A percentile compares a stretch with the other conserved stretches of the same genome.
These are phyloP conservation scores for Blastocystis sp. DNA, from an alignment of 352 stramenopile species.

Conservation along the genomic window DNA sequence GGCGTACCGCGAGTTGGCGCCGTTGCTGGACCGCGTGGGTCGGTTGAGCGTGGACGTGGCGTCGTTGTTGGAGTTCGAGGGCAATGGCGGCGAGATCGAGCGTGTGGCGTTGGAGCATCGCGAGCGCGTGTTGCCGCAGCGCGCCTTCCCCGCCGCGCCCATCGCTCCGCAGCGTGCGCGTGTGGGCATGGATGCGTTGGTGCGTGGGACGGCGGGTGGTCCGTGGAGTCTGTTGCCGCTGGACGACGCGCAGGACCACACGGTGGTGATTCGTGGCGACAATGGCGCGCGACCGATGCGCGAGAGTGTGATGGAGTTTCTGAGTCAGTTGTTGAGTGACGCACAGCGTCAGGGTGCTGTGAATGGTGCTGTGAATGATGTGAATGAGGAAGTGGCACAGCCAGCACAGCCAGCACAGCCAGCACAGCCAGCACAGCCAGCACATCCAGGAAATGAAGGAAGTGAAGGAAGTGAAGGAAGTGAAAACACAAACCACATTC, in stretches of 20 bases:
- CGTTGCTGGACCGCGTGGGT: slow-evolving; percentile 26
- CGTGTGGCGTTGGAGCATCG: neutral
- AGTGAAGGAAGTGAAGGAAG: neutral
- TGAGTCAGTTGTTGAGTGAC: neutral
- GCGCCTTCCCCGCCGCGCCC: neutral
- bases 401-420: neutral
- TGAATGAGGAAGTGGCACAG: neutral
- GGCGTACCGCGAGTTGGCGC: slow-evolving; percentile 18
- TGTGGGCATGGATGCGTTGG: neutral
- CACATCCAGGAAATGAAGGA: neutral
- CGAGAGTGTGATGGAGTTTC: neutral
- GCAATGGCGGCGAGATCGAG: neutral
- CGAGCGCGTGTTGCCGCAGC: neutral
- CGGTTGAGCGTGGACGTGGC: slow-evolving; percentile 16
- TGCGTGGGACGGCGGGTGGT: neutral
- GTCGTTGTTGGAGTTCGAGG: neutral
- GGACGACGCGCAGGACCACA: neutral
- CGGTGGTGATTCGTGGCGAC: neutral
- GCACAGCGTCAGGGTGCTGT: neutral
- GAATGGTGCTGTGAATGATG: neutral
- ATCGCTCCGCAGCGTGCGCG: neutral
- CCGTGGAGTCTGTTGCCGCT: neutral
- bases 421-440: neutral
- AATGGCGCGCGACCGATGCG: neutral
- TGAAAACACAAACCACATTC: neutral